A percentile compares a stretch with the other conserved stretches of the same genome.
phyloP scores from a whole-genome alignment of 768 basidiomycete species.

The Arthromyces matolae region DNA sequence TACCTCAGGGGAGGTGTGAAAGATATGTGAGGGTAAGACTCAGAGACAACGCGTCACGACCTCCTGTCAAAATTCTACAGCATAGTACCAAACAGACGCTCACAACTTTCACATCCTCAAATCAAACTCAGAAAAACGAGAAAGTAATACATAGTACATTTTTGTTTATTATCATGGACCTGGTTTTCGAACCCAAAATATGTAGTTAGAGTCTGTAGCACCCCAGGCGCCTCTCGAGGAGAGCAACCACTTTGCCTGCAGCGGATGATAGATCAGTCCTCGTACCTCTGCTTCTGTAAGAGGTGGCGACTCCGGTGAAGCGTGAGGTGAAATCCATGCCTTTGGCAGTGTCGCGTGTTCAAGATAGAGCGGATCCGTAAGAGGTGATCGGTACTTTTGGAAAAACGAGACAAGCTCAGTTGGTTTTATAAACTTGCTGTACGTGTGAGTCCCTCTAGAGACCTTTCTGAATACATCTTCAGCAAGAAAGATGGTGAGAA shows the following conservation, averaged over 20 bases:
- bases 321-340: conserved; percentile 60
- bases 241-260: conserved; percentile 66
- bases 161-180: conserved; percentile 2
- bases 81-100: too few species aligned
- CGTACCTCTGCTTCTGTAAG: conserved; percentile 75
- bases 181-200: conserved; percentile 87
- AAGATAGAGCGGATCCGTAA: conserved; percentile 3
- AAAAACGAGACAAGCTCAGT: conserved; percentile 85
- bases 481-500: conserved; percentile 59
- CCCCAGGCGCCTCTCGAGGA: conserved; percentile 55
- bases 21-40: too few species aligned
- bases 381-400: conserved; percentile 44
- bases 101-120: too few species aligned
- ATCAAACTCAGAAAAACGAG: neutral
- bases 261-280: conserved; percentile 73
- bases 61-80: too few species aligned
- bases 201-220: conserved; percentile 65
- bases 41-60: too few species aligned
- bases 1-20: too few species aligned
- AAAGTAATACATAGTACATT: neutral
- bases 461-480: conserved; percentile 82
- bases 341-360: conserved; percentile 17
- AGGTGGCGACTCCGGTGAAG: conserved; percentile 43
- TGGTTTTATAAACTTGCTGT: conserved; percentile 86
- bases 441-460: conserved; percentile 84